Evolutionary conservation across 1,139 yeast genomes (phyloP), one percentile per base, ranked within the genome.

Genomic region (Geotrichum fermentans): DNA sequence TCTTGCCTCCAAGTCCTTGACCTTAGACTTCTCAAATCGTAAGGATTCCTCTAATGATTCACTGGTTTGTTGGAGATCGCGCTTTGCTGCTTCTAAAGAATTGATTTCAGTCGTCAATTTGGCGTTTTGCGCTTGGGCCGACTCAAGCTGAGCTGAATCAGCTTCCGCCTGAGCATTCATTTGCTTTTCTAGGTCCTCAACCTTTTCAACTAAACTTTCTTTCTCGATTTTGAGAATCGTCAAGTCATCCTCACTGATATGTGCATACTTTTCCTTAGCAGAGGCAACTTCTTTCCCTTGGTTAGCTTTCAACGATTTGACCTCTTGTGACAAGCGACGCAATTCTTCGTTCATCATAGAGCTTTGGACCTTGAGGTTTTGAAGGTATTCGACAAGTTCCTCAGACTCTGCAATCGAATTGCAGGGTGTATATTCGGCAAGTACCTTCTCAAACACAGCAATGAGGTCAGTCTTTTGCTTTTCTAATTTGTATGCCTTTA

Each of bases 401-500:
- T 78, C 85, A 0, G 83, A 77, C 56, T 92, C 97, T 1, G 83
- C 71, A 28, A 90, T 78, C 35, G 82, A 77, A 0, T 85, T 74
- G 44, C 87, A 75, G 0, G 97, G 97, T 0, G 97, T 90, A 58
- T 79, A 68, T 57, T 92, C 97, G 48, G 77, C 75, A 54, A 92
- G 68, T 11, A 84, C 77, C 53, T 73, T 79, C 61, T 89, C 96
- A 60, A 90, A 84, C 1, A 73, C 62, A 6, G 64, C 70, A n/a
- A 89, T 75, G 46, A 82, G 72, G 45, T 78, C 82, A 1, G 77
- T 70, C 57, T 82, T 84, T 43, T 76, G 72, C 69, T 86, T 88
- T 63, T 89, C 96, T 1, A 75, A 70, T 61, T 87, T 85, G 68
- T 85, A 90, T 0, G 97, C 96, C 42, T 83, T 84, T 45, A 88